Evolutionary conservation across 129 eudicot genomes (phyloP).

Genomic region (Lactuca sativa): DNA sequence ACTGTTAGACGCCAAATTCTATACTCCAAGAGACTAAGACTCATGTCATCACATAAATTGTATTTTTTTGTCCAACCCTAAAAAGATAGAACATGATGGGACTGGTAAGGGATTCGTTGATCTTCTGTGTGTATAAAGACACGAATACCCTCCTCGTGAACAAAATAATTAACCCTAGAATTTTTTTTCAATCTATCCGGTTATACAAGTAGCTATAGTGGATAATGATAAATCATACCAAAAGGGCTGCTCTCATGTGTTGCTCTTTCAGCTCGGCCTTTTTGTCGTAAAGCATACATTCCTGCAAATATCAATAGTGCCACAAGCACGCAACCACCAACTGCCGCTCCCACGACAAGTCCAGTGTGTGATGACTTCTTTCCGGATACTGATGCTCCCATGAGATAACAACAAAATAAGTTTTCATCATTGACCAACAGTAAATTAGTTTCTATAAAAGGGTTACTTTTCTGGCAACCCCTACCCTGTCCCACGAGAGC

Average conservation of each 20-base stretch:
- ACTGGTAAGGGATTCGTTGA: not conserved
- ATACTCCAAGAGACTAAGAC: not conserved
- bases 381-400: conserved; percentile 14
- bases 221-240: conserved; percentile 29
- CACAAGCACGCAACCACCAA: conserved; percentile 46
- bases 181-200: no score
- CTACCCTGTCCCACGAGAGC: no score
- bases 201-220: not conserved
- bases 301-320: conserved; percentile 41
- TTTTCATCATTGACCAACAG: not conserved
- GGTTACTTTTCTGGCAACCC: no score
- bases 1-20: not conserved
- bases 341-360: conserved; percentile 36
- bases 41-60: no score
- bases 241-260: conserved; percentile 43
- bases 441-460: no score
- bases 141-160: no score
- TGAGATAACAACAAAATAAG: not conserved
- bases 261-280: conserved; percentile 47
- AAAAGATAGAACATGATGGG: no score
- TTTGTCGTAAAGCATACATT: conserved; percentile 47
- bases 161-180: no score
- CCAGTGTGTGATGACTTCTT: conserved; percentile 40
- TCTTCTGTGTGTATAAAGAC: no score
- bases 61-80: no score